phyloP scores from a whole-genome alignment of 805 yeast species.

The Lachancea sp. region DNA sequence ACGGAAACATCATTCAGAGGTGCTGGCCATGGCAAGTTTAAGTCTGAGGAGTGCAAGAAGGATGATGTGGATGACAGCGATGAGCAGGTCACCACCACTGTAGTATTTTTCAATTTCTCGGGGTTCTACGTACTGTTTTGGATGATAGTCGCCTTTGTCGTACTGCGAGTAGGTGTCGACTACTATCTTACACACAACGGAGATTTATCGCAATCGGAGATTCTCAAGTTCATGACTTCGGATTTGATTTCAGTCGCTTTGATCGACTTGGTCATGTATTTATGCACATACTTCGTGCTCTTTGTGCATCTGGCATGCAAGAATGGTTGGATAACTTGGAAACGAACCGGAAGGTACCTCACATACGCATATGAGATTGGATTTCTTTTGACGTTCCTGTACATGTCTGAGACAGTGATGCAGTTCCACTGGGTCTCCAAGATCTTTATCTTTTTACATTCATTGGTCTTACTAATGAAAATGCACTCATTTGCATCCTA shows the following conservation, averaged over 20 bases:
- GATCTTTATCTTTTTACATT: conserved; percentile 77
- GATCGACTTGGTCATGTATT: conserved; percentile 71
- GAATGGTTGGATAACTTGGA: conserved; percentile 50
- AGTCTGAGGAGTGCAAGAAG: conserved; percentile 7
- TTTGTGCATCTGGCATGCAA: conserved; percentile 52
- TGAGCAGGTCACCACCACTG: background rate
- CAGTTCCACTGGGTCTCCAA: conserved; percentile 83
- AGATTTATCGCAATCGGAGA: conserved; percentile 39
- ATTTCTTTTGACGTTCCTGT: conserved; percentile 48
- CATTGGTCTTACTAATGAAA: conserved; percentile 86
- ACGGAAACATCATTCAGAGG: conserved; percentile 26
- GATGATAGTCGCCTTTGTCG: conserved; percentile 55
- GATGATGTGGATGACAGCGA: background rate
- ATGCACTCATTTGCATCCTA: conserved; percentile 90
- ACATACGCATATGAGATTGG: conserved; percentile 52
- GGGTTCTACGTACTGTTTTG: conserved; percentile 81
- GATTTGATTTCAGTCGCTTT: conserved; percentile 64
- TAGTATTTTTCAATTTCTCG: conserved; percentile 38
- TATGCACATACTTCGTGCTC: conserved; percentile 54
- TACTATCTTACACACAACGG: conserved; percentile 43
- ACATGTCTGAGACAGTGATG: conserved; percentile 45
- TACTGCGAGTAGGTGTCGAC: conserved; percentile 47
- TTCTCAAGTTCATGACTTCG: conserved; percentile 49
- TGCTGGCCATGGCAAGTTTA: conserved; percentile 25
- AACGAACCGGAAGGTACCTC: conserved; percentile 52